Evolutionary conservation across 352 stramenopile species (phyloP).

Genomic region (Thalassiosira delicatula): DNA sequence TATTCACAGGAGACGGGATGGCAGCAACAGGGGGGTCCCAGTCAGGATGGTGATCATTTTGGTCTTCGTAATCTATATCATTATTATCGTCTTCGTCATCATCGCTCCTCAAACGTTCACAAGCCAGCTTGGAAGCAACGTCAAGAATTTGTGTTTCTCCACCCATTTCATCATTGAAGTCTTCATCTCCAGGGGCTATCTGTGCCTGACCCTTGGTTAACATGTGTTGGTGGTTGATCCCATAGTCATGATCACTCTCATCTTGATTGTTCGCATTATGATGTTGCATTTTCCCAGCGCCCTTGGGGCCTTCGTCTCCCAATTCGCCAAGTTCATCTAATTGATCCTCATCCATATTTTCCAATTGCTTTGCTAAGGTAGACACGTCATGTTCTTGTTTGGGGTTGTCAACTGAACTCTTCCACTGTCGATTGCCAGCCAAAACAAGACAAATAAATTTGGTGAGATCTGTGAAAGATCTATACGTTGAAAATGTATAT

Average conservation of each 20-base stretch:
- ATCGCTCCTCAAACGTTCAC: slow-evolving; percentile 44
- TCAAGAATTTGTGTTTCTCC: slow-evolving; percentile 73
- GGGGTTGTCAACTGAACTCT: slow-evolving; percentile 51
- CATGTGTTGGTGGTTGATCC: slow-evolving; percentile 71
- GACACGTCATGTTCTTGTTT: slow-evolving; percentile 51
- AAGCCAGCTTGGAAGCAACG: slow-evolving; percentile 53
- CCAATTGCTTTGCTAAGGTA: slow-evolving; percentile 42
- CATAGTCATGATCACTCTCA: slow-evolving; percentile 34
- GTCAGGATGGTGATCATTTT: slow-evolving; percentile 17
- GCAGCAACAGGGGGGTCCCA: too few species aligned
- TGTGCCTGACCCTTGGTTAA: slow-evolving; percentile 68
- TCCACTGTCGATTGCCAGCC: slow-evolving; percentile 55
- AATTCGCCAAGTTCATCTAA: slow-evolving; percentile 45
- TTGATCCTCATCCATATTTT: slow-evolving; percentile 49
- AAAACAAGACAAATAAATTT: too few species aligned
- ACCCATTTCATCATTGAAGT: slow-evolving; percentile 80
- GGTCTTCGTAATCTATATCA: neutral
- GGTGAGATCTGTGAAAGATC: too few species aligned
- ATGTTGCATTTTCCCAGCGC: slow-evolving; percentile 5
- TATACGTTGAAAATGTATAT: too few species aligned
- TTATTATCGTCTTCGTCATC: slow-evolving; percentile 28
- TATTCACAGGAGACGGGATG: slow-evolving; percentile 8
- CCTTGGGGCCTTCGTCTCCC: slow-evolving; percentile 40
- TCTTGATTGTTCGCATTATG: slow-evolving; percentile 19
- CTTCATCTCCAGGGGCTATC: slow-evolving; percentile 65